Evolutionary conservation across 768 basidiomycete genomes (phyloP), one percentile per base, ranked within the genome.

Genomic region (Mrakia blollopis): DNA sequence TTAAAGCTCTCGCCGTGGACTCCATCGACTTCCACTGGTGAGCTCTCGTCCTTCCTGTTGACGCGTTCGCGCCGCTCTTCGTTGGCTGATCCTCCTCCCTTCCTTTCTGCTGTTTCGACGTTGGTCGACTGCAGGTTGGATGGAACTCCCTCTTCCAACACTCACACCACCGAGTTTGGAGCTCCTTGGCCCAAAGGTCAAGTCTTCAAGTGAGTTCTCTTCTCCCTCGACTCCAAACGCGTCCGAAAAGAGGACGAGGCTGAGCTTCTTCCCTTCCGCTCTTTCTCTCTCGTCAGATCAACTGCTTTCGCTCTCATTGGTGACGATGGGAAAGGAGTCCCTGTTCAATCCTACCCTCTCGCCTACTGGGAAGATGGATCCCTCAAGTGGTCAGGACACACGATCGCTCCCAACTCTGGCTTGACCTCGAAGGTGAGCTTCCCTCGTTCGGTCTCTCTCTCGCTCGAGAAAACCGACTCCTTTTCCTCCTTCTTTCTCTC

Each of bases 161-260:
- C 72, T 28, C 72, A 73, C 39, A 73, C 72, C 4, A 61, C 72
- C n/a, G 72, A 73, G 57, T 73, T 73, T 28, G 72, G 72, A 30
- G 72, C 72, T 7, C 72, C 72, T 14, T 73, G 72, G 72, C 54
- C 72, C 3, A 6, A 73, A 28, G 72, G 72, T 21, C 39, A 73
- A 13, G 70, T 71, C 54, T 61, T 21, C 35, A 73, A 73, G 72
- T 39, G 54, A 44, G 72, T 44, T 44, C 69, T 70, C 39, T 2
- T 52, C 35, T 37, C 8, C 7, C 25, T 57, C 57, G 57, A 16
- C 28, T 57, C 57, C n/a, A n/a, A n/a, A n/a, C 57, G 57, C 57
- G 57, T 57, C 57, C 1, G 57, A 70, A 70, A 13, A 3, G 47
- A 50, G 2, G 44, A 50, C 47, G 47, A 21, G 47, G 47, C 47